Evolutionary conservation across 1,284 basidiomycete genomes (phyloP).

Genomic region (Pisolithus thermaeus): DNA sequence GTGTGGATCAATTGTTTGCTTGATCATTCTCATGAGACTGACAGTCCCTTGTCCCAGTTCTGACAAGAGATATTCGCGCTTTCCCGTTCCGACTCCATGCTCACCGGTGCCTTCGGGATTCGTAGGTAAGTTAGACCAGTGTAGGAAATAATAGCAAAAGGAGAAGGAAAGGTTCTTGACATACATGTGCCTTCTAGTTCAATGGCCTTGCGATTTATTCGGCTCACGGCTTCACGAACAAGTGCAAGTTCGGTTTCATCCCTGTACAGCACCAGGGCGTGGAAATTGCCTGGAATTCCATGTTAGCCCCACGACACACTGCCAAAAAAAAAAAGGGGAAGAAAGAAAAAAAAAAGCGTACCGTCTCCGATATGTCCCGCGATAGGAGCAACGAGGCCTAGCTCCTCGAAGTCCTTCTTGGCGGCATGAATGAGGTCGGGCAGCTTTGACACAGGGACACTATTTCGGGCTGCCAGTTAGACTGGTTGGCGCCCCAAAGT

Average conservation of each 20-base stretch:
- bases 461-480: conserved; percentile 16
- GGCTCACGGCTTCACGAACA: conserved; percentile 48
- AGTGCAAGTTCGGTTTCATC: conserved; percentile 46
- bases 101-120: conserved; percentile 57
- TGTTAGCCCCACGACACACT: not conserved
- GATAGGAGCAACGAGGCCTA: conserved; percentile 57
- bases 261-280: conserved; percentile 50
- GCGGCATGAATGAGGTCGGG: conserved; percentile 70
- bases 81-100: conserved; percentile 83
- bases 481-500: not conserved
- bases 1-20: conserved; percentile 66
- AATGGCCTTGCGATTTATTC: conserved; percentile 67
- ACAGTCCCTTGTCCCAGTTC: conserved; percentile 80
- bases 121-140: not conserved
- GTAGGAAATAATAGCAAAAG: not conserved
- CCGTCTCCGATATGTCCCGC: conserved; percentile 84
- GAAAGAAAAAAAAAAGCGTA: conserved; percentile 28
- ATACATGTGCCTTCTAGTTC: conserved; percentile 68
- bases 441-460: conserved; percentile 74
- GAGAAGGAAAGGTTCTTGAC: not conserved
- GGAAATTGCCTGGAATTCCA: conserved; percentile 41
- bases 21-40: conserved; percentile 77
- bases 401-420: conserved; percentile 60
- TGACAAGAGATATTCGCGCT: conserved; percentile 62
- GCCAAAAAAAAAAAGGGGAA: not conserved